Evolutionary conservation across 805 yeast genomes (phyloP).

Genomic region (Candida sphagnicola): DNA sequence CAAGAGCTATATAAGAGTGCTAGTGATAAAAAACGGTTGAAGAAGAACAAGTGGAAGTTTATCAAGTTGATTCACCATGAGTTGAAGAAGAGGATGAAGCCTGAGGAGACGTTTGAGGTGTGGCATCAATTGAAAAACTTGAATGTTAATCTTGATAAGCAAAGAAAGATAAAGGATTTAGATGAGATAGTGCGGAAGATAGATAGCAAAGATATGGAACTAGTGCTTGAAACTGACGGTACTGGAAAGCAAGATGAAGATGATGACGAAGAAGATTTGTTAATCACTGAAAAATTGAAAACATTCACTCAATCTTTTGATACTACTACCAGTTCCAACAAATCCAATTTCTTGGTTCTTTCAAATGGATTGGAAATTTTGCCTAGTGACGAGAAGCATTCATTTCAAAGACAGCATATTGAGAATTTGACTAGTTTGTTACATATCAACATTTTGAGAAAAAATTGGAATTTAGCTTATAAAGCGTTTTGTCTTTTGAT

Average conservation of each 20-base stretch:
- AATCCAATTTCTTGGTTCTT: slow-evolving; percentile 16
- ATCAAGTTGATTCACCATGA: slow-evolving; percentile 21
- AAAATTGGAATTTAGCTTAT: slow-evolving; percentile 56
- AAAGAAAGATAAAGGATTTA: slow-evolving; percentile 2
- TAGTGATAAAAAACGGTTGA: slow-evolving; percentile 4
- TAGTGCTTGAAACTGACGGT: background rate
- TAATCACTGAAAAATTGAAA: slow-evolving; percentile 7
- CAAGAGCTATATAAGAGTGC: background rate
- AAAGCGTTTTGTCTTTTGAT: slow-evolving; percentile 47
- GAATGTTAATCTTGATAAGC: slow-evolving; percentile 9
- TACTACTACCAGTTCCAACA: slow-evolving; percentile 14
- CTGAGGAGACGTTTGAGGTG: slow-evolving; percentile 31
- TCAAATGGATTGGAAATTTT: slow-evolving; percentile 21
- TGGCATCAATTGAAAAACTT: slow-evolving; percentile 24
- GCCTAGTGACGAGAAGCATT: slow-evolving; percentile 8
- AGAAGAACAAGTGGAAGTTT: slow-evolving; percentile 8
- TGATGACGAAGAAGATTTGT: slow-evolving; percentile 6
- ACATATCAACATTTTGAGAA: slow-evolving; percentile 43
- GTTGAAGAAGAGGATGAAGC: slow-evolving; percentile 20
- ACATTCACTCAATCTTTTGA: slow-evolving; percentile 17
- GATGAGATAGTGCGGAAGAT: background rate
- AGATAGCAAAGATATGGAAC: background rate
- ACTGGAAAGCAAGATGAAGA: slow-evolving; percentile 1
- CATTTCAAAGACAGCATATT: slow-evolving; percentile 22
- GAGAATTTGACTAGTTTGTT: slow-evolving; percentile 40